These are phyloP conservation scores for Colletotrichum tabaci DNA, from an alignment of 2,329 filamentous ascomycete species.

Conservation along the genomic window DNA sequence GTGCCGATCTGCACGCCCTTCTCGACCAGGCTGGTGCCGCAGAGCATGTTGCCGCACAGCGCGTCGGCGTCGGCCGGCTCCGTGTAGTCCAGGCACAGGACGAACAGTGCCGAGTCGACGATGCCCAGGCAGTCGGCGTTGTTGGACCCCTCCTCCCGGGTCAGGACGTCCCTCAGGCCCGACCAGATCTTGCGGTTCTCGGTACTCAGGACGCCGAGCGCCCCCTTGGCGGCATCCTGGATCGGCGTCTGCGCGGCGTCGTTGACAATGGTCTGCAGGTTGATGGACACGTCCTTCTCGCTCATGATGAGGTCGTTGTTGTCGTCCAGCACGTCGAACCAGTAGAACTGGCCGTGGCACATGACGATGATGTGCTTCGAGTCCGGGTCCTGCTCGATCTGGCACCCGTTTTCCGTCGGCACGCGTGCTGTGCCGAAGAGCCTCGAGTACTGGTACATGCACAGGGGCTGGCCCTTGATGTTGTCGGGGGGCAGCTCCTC, in stretches of 20 bases:
- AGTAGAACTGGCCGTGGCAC: constrained; percentile 97
- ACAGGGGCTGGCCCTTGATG: constrained; percentile 85
- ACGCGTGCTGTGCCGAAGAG: constrained; percentile 96
- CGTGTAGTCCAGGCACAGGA: constrained; percentile 92
- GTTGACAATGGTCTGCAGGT: constrained; percentile 91
- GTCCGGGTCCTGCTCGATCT: constrained; percentile 94
- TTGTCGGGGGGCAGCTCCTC: constrained; percentile 94
- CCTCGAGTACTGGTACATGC: constrained; percentile 98
- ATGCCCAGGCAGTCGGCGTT: constrained; percentile 97
- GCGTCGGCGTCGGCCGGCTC: constrained; percentile 85
- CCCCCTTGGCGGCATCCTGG: constrained; percentile 94
- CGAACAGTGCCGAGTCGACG: constrained; percentile 93
- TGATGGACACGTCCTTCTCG: constrained; percentile 92
- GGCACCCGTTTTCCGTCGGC: constrained; percentile 93
- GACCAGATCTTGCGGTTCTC: constrained; percentile 99
- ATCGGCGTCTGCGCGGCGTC: constrained; percentile 92
- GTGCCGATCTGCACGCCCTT: constrained; percentile 96
- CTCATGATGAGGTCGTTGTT: constrained; percentile 98
- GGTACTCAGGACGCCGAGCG: constrained; percentile 92
- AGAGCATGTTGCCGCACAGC: constrained; percentile 99
- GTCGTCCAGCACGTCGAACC: constrained; percentile 97
- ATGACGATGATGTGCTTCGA: constrained; percentile 94
- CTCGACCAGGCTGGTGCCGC: constrained; percentile 91
- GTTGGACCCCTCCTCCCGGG: constrained; percentile 88
- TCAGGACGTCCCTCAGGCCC: constrained; percentile 88